Base-by-base conservation (phyloP, 352 stramenopile species). In the Pythium pyrilobum region DNA sequence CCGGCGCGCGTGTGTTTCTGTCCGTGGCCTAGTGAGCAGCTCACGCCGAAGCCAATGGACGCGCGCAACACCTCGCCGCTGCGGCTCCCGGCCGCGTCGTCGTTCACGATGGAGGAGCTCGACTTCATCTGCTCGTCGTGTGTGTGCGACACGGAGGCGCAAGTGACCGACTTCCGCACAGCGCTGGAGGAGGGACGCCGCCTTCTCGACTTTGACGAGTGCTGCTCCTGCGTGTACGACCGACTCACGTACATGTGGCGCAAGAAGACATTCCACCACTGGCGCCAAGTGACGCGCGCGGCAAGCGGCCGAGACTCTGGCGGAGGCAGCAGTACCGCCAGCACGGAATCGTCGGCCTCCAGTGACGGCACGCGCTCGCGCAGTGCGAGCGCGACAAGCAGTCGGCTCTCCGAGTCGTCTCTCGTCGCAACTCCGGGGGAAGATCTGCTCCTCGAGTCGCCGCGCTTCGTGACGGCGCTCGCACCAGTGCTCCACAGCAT, bases 231-330 rank as follows among this genome's bases (percentile, higher is more conserved):
- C 39, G 63, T 84, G 7, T 81, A 87, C 53, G 72, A 87, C 56
- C 76, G 79, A 8, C 59, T 87, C 41, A 84, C 71, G 31, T 86
- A 87, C 55, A 79, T 87, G 71, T 81, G 74, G 66, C 73, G 77
- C 52, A 89, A 89, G 67, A 86, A 87, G 62, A 84, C 69, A 2
- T 89, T 89, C 52, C 71, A 87, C 53, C 76, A 82, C 56, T 89
- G 76, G 79, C 68, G 73, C 16, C 70, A 86, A 48, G 59, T 62
- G 3, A 69, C 79, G 29, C 65, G 52, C 43, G 53, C 47, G 43
- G 62, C 29, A 38, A 25, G 16, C 32, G 16, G 44, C 20, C 25
- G 43, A n/a, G n/a, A n/a, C n/a, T n/a, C n/a, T n/a, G n/a, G n/a
- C n/a, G n/a, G n/a, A n/a, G n/a, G n/a, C n/a, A n/a, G n/a, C n/a